Evolutionary conservation across 1,284 basidiomycete genomes (phyloP).

Genomic region (Rhodotorula sp.): DNA sequence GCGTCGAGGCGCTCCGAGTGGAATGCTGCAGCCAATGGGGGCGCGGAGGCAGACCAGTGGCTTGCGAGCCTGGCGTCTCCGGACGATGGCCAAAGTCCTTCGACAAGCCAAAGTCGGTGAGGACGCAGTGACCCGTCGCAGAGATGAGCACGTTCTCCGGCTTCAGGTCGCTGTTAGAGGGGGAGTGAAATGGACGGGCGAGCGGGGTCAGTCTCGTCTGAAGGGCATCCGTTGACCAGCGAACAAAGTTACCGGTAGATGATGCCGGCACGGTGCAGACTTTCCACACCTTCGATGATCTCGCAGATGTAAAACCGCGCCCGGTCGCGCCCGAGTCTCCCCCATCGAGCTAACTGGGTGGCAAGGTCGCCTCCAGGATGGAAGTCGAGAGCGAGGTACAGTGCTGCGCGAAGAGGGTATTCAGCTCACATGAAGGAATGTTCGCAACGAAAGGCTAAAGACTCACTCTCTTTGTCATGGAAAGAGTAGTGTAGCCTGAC

Average conservation of each 20-base stretch:
- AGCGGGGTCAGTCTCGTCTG: not conserved
- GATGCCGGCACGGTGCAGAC: constrained; percentile 76
- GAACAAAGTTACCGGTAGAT: constrained; percentile 42
- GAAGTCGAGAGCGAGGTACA: constrained; percentile 92
- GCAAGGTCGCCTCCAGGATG: constrained; percentile 95
- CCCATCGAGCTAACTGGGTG: constrained; percentile 92
- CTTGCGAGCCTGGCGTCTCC: not conserved
- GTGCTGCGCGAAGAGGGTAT: constrained; percentile 35
- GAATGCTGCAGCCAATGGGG: constrained; percentile 31
- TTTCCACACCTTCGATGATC: constrained; percentile 87
- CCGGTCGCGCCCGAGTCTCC: constrained; percentile 81
- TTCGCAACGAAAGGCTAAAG: too few relatives aligned
- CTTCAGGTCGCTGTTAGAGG: constrained; percentile 66
- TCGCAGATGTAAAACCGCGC: constrained; percentile 95
- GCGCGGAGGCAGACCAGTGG: constrained; percentile 9
- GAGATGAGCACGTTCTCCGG: constrained; percentile 94
- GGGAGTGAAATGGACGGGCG: too few relatives aligned
- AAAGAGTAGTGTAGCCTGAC: constrained; percentile 94
- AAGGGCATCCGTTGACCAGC: not conserved
- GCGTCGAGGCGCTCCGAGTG: constrained; percentile 26
- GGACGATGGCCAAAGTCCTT: constrained; percentile 27
- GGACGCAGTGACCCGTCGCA: constrained; percentile 85
- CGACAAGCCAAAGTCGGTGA: constrained; percentile 80
- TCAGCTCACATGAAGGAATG: constrained; percentile 45
- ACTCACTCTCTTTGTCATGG: constrained; percentile 78